Evolutionary conservation across 2,329 filamentous ascomycete genomes (phyloP), one percentile per base, ranked within the genome.

Genomic region (Fusarium globosum): DNA sequence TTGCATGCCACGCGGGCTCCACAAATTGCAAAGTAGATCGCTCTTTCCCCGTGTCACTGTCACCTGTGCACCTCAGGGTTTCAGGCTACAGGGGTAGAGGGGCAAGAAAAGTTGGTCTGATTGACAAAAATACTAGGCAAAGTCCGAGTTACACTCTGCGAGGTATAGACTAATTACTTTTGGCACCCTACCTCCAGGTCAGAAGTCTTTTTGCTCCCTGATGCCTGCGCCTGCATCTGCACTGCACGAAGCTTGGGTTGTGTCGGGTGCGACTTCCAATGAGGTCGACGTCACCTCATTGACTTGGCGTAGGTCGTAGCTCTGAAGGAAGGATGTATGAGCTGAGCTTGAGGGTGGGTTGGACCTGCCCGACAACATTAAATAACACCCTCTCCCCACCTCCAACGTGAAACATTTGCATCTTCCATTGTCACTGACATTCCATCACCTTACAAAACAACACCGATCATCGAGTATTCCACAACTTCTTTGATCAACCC

Each of bases 11-110:
- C 48, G 26, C 43, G 7, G 49, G 30, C 46, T 45, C 71, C 71
- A 74, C 49, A 59, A 13, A 23, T n/a, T 61, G 71, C 58, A n/a
- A 30, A 43, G 58, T 28, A 65, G 71, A 74, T 74, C 71, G 48
- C 58, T 69, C 71, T 30, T 72, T 64, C 69, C 57, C 69, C 61
- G 33, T 72, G 63, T 74, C 71, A 72, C 56, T 74, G 71, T 61
- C 65, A 59, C 56, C 43, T 36, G 56, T 26, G 48, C 48, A 65
- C 48, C 48, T 53, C 63, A 55, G 45, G 39, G 62, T 59, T 52
- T 48, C 38, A 53, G 33, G 35, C 35, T 6, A 21, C 51, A 51
- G 30, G 48, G 48, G 30, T 23, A 51, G 16, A 51, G 4, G 30
- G n/a, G 30, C 0, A 36, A 52, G 48, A 48, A 42, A 48, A 26